Evolutionary conservation across 352 stramenopile species (phyloP), one percentile per base, ranked within the genome.

Genomic region (Detonula confervacea): DNA sequence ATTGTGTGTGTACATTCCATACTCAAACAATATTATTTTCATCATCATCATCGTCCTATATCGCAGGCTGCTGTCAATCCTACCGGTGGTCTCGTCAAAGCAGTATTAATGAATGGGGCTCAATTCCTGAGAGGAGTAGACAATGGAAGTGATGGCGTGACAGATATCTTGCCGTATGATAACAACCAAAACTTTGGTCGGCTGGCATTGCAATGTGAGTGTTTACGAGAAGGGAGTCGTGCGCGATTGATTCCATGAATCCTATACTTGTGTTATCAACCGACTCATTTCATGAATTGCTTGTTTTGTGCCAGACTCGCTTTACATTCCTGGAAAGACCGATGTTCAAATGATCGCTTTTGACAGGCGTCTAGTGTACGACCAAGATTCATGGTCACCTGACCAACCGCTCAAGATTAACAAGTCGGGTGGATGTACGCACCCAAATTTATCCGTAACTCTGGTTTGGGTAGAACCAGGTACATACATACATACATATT

Each of bases 31-130:
- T 11, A 12, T 12, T 12, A 5, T 11, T 11, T 42, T 11, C 5
- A 5, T 42, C 11, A 5, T 42, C 33, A 5, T 11, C 11, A 5
- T 11, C 33, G 5, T 42, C 33, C 11, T 42, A 5, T 12, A 42
- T 42, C 11, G 33, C 33, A 42, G 33, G 33, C 33, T 42, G 11
- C 11, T 42, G 33, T 65, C 2, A 68, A 76, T 55, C 80, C 80
- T 51, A 68, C 60, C 35, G 80, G 63, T 30, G 46, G 59, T 0
- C 76, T 97, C 22, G 79, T 97, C 25, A 97, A 97, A 74, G 95
- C 93, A 2, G 73, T 96, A 35, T 64, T 97, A 6, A 87, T 97
- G 24, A 94, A 96, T 88, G 94, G 91, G 47, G 89, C 90, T 0
- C 87, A 95, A 64, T 69, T 80, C 12, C 84, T 96, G 68, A 83